These are phyloP conservation scores for Penicillium expansum DNA, from an alignment of 2,329 filamentous ascomycete species.

Conservation along the genomic window DNA sequence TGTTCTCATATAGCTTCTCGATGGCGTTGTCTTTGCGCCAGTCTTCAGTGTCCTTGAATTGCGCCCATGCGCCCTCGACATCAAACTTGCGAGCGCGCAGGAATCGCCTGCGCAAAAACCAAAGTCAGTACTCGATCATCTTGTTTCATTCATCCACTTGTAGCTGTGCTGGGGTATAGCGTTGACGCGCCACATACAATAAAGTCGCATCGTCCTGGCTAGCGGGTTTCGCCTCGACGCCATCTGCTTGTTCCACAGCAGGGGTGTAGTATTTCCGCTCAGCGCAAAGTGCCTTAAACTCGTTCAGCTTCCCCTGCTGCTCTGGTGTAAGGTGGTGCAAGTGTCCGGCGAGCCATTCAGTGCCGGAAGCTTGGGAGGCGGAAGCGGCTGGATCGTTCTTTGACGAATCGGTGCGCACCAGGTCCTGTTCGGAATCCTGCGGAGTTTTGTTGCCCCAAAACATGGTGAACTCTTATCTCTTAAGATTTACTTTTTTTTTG, in stretches of 20 bases:
- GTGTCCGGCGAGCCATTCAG: slow-evolving; percentile 59
- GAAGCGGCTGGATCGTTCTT: slow-evolving; percentile 39
- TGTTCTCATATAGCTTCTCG: slow-evolving; percentile 77
- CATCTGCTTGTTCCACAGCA: slow-evolving; percentile 21
- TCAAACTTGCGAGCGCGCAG: slow-evolving; percentile 81
- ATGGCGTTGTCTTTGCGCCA: slow-evolving; percentile 81
- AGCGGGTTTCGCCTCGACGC: slow-evolving; percentile 33
- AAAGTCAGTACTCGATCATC: not conserved
- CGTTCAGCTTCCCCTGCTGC: slow-evolving; percentile 64
- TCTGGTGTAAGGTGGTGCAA: slow-evolving; percentile 69
- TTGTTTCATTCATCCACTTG: not conserved
- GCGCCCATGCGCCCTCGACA: slow-evolving; percentile 70
- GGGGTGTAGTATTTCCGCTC: slow-evolving; percentile 58
- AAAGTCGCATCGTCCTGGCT: slow-evolving; percentile 50
- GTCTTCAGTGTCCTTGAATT: slow-evolving; percentile 84
- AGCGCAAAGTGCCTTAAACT: slow-evolving; percentile 68
- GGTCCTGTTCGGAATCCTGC: slow-evolving; percentile 28
- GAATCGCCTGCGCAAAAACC: slow-evolving; percentile 61
- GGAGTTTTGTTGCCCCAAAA: slow-evolving; percentile 34
- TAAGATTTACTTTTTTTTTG: not conserved
- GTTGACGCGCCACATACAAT: slow-evolving; percentile 38
- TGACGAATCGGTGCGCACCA: slow-evolving; percentile 28
- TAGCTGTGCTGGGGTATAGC: not conserved
- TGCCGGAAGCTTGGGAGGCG: slow-evolving; percentile 36
- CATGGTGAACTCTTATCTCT: slow-evolving; percentile 16